These are phyloP conservation scores for Aphanomyces invadans DNA, from an alignment of 352 stramenopile species.

Conservation along the genomic window DNA sequence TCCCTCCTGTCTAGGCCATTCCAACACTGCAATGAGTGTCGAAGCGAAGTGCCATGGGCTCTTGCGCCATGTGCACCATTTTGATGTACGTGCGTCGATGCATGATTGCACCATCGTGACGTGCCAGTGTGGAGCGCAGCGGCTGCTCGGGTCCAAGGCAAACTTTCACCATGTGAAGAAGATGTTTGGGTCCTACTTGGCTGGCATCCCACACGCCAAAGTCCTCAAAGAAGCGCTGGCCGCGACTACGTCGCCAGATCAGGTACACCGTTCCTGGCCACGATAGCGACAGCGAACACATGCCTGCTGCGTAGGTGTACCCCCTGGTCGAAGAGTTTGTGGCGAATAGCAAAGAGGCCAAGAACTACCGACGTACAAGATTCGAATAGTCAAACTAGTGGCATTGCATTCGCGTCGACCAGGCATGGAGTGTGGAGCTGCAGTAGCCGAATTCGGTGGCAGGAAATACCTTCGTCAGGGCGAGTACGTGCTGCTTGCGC, in stretches of 20 bases:
- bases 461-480: too few relatives aligned
- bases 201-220: slow-evolving; percentile 62
- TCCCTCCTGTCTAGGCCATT: slow-evolving; percentile 36
- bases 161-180: slow-evolving; percentile 71
- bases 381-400: too few relatives aligned
- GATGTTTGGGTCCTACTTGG: slow-evolving; percentile 68
- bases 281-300: background rate
- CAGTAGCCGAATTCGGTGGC: too few relatives aligned
- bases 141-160: slow-evolving; percentile 47
- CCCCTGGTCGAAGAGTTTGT: slow-evolving; percentile 42
- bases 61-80: slow-evolving; percentile 56
- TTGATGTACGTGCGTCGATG: slow-evolving; percentile 28
- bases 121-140: too few relatives aligned
- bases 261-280: slow-evolving; percentile 21
- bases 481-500: too few relatives aligned
- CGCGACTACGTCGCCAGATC: slow-evolving; percentile 35
- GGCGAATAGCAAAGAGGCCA: background rate
- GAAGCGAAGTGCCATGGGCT: slow-evolving; percentile 54
- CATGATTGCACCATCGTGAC: too few relatives aligned
- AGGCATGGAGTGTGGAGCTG: too few relatives aligned
- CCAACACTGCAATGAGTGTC: slow-evolving; percentile 21
- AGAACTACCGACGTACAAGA: too few relatives aligned
- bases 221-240: slow-evolving; percentile 52
- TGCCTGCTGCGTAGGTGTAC: slow-evolving; percentile 31
- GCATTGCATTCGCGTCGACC: too few relatives aligned